Evolutionary conservation across 2,329 filamentous ascomycete species (phyloP), one percentile per base, ranked within the genome.

Genomic region (Pezicula carpinea): DNA sequence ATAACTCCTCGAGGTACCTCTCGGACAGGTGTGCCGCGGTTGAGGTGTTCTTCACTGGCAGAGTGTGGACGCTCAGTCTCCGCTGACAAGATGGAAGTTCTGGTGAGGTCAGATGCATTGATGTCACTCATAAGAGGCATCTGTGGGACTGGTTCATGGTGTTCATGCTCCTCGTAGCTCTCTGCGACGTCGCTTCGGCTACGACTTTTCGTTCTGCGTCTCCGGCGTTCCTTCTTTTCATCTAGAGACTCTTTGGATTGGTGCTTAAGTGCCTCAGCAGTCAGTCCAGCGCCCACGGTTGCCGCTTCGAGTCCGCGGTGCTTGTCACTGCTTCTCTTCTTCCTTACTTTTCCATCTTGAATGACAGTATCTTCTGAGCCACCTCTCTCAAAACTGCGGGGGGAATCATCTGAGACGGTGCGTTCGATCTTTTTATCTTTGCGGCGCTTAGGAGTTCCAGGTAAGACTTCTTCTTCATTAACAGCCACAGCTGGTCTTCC

Each of bases 121-220:
- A 95, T 80, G 47, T 89, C 88, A 66, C 91, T 96, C 66, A 87
- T 85, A 52, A 96, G 76, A 3, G 92, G 92, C 85, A 96, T 89
- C 5, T 88, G 88, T 6, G 90, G 85, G 5, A 69, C 66, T 11
- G 87, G 79, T 41, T 82, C 72, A 43, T 80, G 75, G 54, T 66
- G 72, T 49, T 78, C 71, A 2, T 56, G 60, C 22, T 77, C 72
- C 5, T 77, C 77, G 33, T 75, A 73, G 10, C 76, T 75, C 11
- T 79, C 75, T 1, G 64, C 63, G 50, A 72, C 71, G 21, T 59
- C 59, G 43, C 61, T 59, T 34, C 77, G 66, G 53, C 67, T 82
- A 39, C 73, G 71, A 49, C 75, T 66, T 52, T 71, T 65, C 0
- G 68, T 69, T 38, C 64, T 64, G 10, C 61, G 59, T 41, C 69